Percentiles rank a stretch among this genome's conserved stretches.
These are phyloP conservation scores for Metschnikowia dekortorum DNA, from an alignment of 805 yeast species.

Conservation along the genomic window DNA sequence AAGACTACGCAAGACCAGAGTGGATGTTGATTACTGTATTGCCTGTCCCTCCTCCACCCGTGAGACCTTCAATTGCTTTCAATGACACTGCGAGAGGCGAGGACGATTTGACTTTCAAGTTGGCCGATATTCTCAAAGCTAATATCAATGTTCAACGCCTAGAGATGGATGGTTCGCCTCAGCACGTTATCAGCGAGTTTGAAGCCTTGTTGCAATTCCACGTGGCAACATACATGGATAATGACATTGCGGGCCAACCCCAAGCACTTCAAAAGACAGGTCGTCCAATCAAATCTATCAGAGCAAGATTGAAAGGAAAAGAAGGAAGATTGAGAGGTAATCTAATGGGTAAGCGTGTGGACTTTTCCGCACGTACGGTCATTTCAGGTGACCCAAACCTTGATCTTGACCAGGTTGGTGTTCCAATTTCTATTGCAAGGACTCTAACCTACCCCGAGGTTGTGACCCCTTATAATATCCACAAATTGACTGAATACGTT, in stretches of 20 bases:
- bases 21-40: constrained; percentile 97
- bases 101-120: constrained; percentile 96
- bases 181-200: constrained; percentile 94
- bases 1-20: constrained; percentile 97
- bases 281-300: constrained; percentile 94
- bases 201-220: constrained; percentile 94
- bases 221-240: constrained; percentile 99
- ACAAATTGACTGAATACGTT: constrained; percentile 84
- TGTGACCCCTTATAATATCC: constrained; percentile 96
- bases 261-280: constrained; percentile 98
- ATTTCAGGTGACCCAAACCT: constrained; percentile 98
- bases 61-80: constrained; percentile 96
- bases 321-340: constrained; percentile 99
- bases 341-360: constrained; percentile 99
- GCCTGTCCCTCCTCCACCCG: constrained; percentile 99
- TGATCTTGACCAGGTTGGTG: constrained; percentile 98
- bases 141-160: constrained; percentile 95
- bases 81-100: constrained; percentile 98
- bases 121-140: constrained; percentile 95
- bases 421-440: constrained; percentile 93
- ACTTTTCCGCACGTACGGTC: constrained; percentile 97
- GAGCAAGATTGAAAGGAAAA: constrained; percentile 99
- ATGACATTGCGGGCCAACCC: constrained; percentile 99
- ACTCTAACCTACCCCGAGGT: constrained; percentile 95
- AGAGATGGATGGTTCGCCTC: constrained; percentile 99